Evolutionary conservation across 495 filamentous ascomycete species (phyloP).

Genomic region (Sordaria brevicollis): DNA sequence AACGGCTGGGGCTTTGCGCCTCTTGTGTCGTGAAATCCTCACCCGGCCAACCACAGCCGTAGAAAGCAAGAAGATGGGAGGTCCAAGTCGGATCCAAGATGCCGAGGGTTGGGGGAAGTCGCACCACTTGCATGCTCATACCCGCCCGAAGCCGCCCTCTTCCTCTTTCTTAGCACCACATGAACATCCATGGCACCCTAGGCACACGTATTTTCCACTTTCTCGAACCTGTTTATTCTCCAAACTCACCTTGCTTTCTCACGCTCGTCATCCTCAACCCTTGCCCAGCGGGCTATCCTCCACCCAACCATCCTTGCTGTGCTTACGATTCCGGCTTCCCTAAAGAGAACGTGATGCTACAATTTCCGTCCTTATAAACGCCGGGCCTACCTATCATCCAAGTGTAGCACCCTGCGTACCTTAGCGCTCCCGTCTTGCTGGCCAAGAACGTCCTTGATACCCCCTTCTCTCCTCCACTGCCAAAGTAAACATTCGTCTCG

Average conservation of each 20-base stretch:
- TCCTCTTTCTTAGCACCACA: not conserved
- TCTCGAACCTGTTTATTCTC: not conserved
- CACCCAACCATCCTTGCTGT: not conserved
- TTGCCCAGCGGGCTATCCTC: not conserved
- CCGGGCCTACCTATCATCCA: not conserved
- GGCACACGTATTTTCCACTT: not conserved
- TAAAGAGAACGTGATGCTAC: not conserved
- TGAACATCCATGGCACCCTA: not conserved
- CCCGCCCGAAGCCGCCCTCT: not conserved
- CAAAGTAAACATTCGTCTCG: not conserved
- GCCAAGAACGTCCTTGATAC: not conserved
- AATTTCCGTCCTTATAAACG: not conserved
- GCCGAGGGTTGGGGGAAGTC: not conserved
- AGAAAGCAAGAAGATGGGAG: not conserved
- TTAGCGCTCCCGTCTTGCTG: not conserved
- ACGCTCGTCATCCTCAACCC: not conserved
- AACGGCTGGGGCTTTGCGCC: not conserved
- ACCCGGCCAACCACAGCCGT: not conserved
- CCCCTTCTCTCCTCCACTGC: not conserved
- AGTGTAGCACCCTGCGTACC: not conserved
- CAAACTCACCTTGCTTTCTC: not conserved
- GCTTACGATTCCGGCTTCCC: not conserved
- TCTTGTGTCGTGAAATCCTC: not conserved
- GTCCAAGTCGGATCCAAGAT: not conserved
- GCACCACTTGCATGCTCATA: not conserved